phyloP scores from a whole-genome alignment of 2,329 filamentous ascomycete genomes.

The Tolypocladium amazonense region DNA sequence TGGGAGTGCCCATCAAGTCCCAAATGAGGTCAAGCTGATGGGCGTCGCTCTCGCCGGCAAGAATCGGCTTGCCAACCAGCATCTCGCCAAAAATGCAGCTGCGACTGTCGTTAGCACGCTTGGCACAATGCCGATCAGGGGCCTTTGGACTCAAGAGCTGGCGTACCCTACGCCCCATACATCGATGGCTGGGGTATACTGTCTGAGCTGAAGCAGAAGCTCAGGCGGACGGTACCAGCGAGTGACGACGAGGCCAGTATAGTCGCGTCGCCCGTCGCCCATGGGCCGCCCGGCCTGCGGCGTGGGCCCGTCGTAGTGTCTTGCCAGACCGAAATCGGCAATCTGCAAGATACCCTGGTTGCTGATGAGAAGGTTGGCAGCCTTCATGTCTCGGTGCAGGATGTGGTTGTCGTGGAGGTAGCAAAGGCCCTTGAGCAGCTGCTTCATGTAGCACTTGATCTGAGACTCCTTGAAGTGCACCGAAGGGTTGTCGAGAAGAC shows the following conservation, averaged over 20 bases:
- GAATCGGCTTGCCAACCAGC: conserved; percentile 86
- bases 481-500: conserved; percentile 86
- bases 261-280: conserved; percentile 78
- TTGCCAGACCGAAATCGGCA: conserved; percentile 89
- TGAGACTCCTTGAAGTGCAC: conserved; percentile 81
- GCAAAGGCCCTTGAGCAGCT: conserved; percentile 77
- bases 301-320: conserved; percentile 79
- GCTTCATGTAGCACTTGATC: conserved; percentile 96
- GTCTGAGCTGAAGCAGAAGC: conserved; percentile 74
- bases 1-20: conserved; percentile 82
- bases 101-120: conserved; percentile 10
- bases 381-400: conserved; percentile 97
- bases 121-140: background rate
- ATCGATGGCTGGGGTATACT: conserved; percentile 96
- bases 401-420: conserved; percentile 89
- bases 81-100: conserved; percentile 98
- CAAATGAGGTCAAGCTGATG: conserved; percentile 93
- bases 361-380: conserved; percentile 92
- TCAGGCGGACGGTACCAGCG: conserved; percentile 96
- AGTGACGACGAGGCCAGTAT: conserved; percentile 94
- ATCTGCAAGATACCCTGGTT: conserved; percentile 91
- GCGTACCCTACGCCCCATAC: conserved; percentile 93
- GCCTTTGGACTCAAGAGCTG: background rate
- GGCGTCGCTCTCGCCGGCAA: conserved; percentile 77
- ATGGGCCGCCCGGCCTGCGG: conserved; percentile 69